Conservation (phyloP, 306 rosid species). For the Erythrophleum fordii region DNA sequence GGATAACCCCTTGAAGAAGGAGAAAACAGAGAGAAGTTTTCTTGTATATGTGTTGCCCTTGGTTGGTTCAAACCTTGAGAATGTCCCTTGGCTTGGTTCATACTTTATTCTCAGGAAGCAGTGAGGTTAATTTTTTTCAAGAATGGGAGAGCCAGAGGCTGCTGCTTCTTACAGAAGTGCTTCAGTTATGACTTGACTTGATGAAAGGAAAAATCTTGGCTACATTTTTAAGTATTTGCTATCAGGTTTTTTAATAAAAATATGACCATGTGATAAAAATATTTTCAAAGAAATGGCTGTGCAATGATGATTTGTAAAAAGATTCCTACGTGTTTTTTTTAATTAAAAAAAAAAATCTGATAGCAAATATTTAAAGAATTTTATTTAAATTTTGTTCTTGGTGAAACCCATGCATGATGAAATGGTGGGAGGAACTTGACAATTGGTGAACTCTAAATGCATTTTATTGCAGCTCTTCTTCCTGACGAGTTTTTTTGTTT, state of each 20-base stretch:
- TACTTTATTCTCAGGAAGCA: conserved; percentile 8
- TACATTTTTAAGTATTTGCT: neutral
- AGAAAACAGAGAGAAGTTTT: conserved; percentile 14
- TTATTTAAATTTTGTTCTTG: neutral
- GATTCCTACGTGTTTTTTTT: too few species aligned
- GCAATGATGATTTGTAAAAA: neutral
- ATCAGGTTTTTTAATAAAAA: neutral
- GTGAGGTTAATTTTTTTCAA: conserved; percentile 1
- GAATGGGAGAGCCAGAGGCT: conserved; percentile 25
- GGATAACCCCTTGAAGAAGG: conserved; percentile 62
- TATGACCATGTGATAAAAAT: neutral
- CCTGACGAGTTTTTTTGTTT: neutral
- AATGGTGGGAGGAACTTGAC: conserved; percentile 21
- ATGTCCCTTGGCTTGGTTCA: conserved; percentile 31
- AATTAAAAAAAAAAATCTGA: neutral
- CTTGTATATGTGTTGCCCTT: neutral
- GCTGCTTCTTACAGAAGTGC: conserved; percentile 20
- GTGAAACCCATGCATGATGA: neutral
- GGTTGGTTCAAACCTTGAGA: neutral
- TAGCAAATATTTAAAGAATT: neutral
- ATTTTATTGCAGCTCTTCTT: neutral
- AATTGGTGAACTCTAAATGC: conserved; percentile 19
- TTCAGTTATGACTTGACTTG: conserved; percentile 16
- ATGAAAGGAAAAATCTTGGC: conserved; percentile 22
- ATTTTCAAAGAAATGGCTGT: neutral